Percentiles rank a stretch among this genome's conserved stretches.
phyloP scores from a whole-genome alignment of 306 rosid species.

The Mucuna pruriens region DNA sequence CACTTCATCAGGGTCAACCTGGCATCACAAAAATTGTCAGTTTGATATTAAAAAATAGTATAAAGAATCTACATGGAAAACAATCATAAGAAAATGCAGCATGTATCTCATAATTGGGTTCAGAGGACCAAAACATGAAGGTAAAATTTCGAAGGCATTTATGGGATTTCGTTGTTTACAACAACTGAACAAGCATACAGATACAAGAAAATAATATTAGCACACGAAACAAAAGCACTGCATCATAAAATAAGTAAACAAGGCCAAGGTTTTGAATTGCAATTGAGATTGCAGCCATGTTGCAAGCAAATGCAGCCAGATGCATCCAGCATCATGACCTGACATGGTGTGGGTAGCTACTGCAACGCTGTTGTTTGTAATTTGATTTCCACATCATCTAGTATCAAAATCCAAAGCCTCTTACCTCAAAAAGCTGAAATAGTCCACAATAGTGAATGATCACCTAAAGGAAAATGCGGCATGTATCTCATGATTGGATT shows the following conservation, averaged over 20 bases:
- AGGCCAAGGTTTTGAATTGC: not conserved
- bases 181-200: not conserved
- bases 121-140: too few relatives aligned
- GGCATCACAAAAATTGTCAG: constrained; percentile 15
- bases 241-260: not conserved
- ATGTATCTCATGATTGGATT: constrained; percentile 1
- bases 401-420: too few relatives aligned
- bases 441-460: too few relatives aligned
- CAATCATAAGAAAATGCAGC: constrained; percentile 4
- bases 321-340: too few relatives aligned
- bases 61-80: constrained; percentile 1
- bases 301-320: not conserved
- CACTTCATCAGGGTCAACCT: constrained; percentile 86
- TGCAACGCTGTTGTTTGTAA: too few relatives aligned
- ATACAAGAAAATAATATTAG: not conserved
- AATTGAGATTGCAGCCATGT: not conserved
- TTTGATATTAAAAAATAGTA: constrained; percentile 1
- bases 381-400: too few relatives aligned
- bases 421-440: too few relatives aligned
- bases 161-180: not conserved
- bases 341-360: too few relatives aligned
- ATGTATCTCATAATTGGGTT: too few relatives aligned
- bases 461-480: not conserved
- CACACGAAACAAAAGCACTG: not conserved
- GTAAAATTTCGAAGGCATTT: not conserved